Base-by-base conservation (phyloP, 805 yeast genomes). In the Candida caryicola region DNA sequence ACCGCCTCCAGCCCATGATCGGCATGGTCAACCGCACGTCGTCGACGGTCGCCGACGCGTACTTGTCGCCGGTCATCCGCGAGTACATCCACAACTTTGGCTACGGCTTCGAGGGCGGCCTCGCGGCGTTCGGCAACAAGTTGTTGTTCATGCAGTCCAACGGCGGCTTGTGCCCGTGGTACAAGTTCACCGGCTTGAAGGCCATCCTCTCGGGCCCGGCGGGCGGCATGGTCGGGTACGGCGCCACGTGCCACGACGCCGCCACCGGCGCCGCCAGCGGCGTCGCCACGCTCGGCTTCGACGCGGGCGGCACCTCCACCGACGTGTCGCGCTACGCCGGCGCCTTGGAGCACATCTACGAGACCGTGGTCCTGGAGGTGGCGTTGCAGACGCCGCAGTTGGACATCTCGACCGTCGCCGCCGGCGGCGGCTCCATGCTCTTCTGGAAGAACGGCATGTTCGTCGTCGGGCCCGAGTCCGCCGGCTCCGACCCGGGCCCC, bases 151-250 rank as follows among this genome's bases (percentile, higher is more conserved):
- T 91, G 98, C 96, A 91, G 62, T 85, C 95, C 9, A 96, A 91
- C 59, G 98, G 98, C 41, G 98, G 98, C 2, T 73, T 91, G 42
- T 89, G 90, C 16, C 88, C 88, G 39, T 89, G 93, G 52, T 69
- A 78, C 16, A 74, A 77, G 34, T 91, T 91, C 57, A 82, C 96
- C 0, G 98, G 98, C 2, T 67, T 91, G 26, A 75, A 80, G 49
- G 95, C 98, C 3, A 85, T 91, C 34, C 63, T 91, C 25, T 87
- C 96, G 1, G 98, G 98, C 2, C 98, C 98, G 2, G 98, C 98
- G 7, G 98, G 98, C 27, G 98, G 98, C 34, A 95, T 91, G 41
- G 96, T 91, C 23, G 98, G 98, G 0, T 86, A 80, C 51, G 86
- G 96, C 0, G 74, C 78, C 36, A 90, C 98, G 0, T 85, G 95